phyloP scores from a whole-genome alignment of 768 basidiomycete genomes.

The Tubosaeta sp. region DNA sequence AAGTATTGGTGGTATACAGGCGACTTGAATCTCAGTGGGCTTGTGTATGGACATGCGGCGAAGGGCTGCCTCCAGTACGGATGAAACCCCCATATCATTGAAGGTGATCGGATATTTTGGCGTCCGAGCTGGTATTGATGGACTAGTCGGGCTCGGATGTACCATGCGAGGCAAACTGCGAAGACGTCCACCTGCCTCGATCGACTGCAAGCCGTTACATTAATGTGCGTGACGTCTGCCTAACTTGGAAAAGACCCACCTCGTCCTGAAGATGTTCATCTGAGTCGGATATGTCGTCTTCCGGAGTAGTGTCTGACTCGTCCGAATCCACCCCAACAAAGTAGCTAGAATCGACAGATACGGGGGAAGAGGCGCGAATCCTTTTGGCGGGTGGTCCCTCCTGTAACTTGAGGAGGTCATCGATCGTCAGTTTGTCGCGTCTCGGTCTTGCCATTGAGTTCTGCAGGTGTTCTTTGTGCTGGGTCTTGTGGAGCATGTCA shows the following conservation, averaged over 20 bases:
- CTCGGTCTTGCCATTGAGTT: constrained; percentile 15
- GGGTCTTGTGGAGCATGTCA: not conserved
- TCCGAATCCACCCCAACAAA: not conserved
- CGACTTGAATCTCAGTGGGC: constrained; percentile 86
- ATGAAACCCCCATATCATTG: constrained; percentile 54
- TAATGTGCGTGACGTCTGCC: not conserved
- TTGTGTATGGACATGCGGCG: constrained; percentile 75
- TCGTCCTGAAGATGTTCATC: constrained; percentile 17
- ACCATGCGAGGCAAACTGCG: constrained; percentile 18
- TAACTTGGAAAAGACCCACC: constrained; percentile 5
- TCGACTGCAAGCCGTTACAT: not conserved
- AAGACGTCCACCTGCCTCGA: constrained; percentile 16
- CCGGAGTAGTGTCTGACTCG: constrained; percentile 1
- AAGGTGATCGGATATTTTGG: constrained; percentile 36
- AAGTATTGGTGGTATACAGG: constrained; percentile 86
- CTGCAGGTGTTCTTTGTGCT: not conserved
- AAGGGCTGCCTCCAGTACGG: constrained; percentile 59
- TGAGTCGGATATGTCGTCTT: constrained; percentile 16
- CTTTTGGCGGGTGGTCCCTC: constrained; percentile 42
- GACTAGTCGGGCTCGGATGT: constrained; percentile 8
- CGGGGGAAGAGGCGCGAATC: constrained; percentile 9
- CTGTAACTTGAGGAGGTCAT: constrained; percentile 45
- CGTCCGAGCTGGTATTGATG: constrained; percentile 5
- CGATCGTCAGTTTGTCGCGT: constrained; percentile 32
- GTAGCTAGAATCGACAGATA: constrained; percentile 1